These are phyloP conservation scores for Coemansia sp. DNA, from an alignment of 192 early-diverging fungal genomes.

Conservation along the genomic window DNA sequence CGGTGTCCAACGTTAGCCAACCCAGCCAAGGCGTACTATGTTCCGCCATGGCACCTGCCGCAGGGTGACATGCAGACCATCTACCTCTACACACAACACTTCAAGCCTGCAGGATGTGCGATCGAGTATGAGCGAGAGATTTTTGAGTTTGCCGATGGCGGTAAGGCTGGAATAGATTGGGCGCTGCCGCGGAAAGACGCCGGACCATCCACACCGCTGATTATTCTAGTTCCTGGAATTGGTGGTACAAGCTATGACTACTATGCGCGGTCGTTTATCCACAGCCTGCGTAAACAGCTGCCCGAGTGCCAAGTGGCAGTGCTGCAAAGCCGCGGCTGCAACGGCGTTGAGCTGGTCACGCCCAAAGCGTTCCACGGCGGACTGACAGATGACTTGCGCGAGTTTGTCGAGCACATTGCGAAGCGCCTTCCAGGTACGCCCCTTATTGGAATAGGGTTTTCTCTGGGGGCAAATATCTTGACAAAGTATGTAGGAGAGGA, in stretches of 20 bases:
- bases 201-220: slow-evolving; percentile 21
- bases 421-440: slow-evolving; percentile 63
- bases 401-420: slow-evolving; percentile 34
- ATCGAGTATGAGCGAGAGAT: slow-evolving; percentile 49
- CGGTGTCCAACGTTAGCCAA: slow-evolving; percentile 61
- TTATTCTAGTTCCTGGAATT: slow-evolving; percentile 45
- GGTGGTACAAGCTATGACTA: slow-evolving; percentile 50
- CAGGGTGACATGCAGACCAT: slow-evolving; percentile 81
- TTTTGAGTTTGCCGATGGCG: slow-evolving; percentile 50
- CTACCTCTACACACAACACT: slow-evolving; percentile 53
- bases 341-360: slow-evolving; percentile 68
- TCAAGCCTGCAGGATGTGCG: slow-evolving; percentile 45
- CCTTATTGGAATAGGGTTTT: slow-evolving; percentile 84
- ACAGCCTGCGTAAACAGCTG: slow-evolving; percentile 37
- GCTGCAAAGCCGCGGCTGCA: slow-evolving; percentile 87
- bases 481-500: slow-evolving; percentile 89
- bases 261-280: slow-evolving; percentile 50
- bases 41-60: slow-evolving; percentile 68
- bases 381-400: slow-evolving; percentile 74
- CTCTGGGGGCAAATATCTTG: slow-evolving; percentile 89
- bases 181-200: slow-evolving; percentile 24
- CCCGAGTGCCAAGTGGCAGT: slow-evolving; percentile 75
- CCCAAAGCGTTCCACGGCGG: slow-evolving; percentile 79
- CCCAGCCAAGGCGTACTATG: slow-evolving; percentile 56
- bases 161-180: slow-evolving; percentile 47